Evolutionary conservation across 306 rosid genomes (phyloP), one percentile per base, ranked within the genome.

Genomic region (Vigna trinervia): DNA sequence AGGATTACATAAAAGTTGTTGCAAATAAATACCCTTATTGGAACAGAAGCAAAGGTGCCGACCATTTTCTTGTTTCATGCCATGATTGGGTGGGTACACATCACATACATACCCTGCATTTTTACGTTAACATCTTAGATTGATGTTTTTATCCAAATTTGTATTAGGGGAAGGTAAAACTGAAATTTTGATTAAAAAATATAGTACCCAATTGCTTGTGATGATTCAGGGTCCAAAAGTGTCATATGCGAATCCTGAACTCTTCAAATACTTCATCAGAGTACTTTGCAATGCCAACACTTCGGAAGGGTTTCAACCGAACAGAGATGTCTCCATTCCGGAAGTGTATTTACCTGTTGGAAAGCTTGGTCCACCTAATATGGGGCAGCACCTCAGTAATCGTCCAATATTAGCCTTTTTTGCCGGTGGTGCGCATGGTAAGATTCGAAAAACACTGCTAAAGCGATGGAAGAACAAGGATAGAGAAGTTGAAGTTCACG

Each of bases 221-320:
- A 74, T 78, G 71, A 17, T 57, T 56, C 72, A 91, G 96, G 98
- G 89, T 56, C 96, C 96, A 6, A 83, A 73, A 46, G 34, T 90
- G 20, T 91, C 98, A 50, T 57, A 62, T 51, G 92, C 84, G 5
- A 84, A 86, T 56, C 88, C 87, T 0, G 19, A 87, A 47, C 84
- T 90, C 52, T 93, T 77, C 78, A 80, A 82, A 48, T 69, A 87
- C 83, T 85, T 93, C 81, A 82, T 88, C 3, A 86, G 91, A 54
- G 93, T 82, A 20, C 80, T 91, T 0, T 91, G 96, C 86, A 93
- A 93, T 68, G 97, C 98, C 59, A 93, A 89, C 81, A 87, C 86
- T 22, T 77, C 90, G 0, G 93, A 91, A 86, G 96, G 98, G 19
- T 93, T 91, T 4, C 19, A 12, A 13, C 93, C 91, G 32, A 72